phyloP scores from a whole-genome alignment of 2,329 filamentous ascomycete genomes.

The Alternaria sp. region DNA sequence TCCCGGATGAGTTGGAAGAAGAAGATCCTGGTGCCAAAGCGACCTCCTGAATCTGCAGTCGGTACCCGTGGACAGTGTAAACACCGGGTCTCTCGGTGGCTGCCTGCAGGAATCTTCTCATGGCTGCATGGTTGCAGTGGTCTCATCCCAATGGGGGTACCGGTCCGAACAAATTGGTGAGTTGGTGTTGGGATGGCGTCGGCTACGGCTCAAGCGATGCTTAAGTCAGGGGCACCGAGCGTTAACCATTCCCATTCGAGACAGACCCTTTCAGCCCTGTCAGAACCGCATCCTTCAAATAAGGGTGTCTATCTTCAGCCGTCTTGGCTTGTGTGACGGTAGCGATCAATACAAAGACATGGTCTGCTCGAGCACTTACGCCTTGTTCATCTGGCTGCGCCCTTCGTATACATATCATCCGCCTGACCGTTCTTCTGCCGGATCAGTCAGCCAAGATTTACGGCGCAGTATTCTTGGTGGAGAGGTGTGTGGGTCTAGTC shows the following conservation, averaged over 20 bases:
- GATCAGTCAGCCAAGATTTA: neutral
- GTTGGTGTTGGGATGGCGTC: conserved; percentile 10
- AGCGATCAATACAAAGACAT: neutral
- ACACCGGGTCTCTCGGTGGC: conserved; percentile 2
- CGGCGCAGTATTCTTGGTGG: neutral
- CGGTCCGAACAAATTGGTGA: conserved; percentile 9
- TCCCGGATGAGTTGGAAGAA: neutral
- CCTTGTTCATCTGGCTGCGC: neutral
- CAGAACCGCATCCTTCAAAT: neutral
- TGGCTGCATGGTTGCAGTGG: conserved; percentile 5
- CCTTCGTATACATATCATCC: neutral
- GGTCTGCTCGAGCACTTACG: neutral
- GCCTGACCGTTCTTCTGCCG: neutral
- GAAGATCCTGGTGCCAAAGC: neutral
- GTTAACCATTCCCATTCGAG: conserved; percentile 6
- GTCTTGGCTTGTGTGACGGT: neutral
- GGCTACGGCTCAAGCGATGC: conserved; percentile 6
- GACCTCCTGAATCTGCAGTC: neutral
- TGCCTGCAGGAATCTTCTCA: conserved; percentile 12
- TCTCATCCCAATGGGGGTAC: conserved; percentile 17
- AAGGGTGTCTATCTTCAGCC: neutral
- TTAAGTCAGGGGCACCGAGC: conserved; percentile 15
- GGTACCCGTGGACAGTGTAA: neutral
- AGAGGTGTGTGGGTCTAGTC: neutral
- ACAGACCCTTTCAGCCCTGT: neutral